Evolutionary conservation across 176 grass and related monocot genomes (phyloP).

Genomic region (Rhynchospora breviuscula): DNA sequence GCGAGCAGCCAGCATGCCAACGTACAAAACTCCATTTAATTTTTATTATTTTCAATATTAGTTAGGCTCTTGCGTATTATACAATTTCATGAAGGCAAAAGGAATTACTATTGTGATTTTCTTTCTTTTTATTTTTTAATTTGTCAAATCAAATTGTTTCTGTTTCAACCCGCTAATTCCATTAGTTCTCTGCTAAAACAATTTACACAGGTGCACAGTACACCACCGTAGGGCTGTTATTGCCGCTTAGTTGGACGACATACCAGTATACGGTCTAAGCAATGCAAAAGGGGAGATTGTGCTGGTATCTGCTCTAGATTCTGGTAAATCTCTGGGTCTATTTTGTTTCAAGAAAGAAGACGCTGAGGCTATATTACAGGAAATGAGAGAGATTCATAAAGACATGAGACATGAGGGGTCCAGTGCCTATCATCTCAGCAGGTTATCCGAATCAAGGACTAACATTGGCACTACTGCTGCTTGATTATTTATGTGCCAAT

Average conservation of each 20-base stretch:
- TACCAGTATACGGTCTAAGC: slow-evolving; percentile 21
- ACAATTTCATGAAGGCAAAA: not conserved
- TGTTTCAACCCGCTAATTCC: not conserved
- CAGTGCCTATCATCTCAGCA: too few species aligned
- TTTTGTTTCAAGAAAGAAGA: slow-evolving; percentile 31
- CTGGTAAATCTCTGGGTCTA: slow-evolving; percentile 8
- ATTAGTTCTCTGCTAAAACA: too few species aligned
- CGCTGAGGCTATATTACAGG: slow-evolving; percentile 12
- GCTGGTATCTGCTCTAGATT: not conserved
- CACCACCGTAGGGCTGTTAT: not conserved
- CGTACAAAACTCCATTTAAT: not conserved
- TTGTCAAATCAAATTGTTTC: not conserved
- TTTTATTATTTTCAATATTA: not conserved
- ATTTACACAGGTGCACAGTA: not conserved
- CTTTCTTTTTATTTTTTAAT: not conserved
- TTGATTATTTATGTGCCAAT: too few species aligned
- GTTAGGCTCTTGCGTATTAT: not conserved
- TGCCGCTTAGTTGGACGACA: slow-evolving; percentile 1
- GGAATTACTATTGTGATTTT: not conserved
- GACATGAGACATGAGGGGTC: not conserved
- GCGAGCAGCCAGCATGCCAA: not conserved
- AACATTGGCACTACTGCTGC: too few species aligned
- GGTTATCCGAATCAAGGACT: too few species aligned
- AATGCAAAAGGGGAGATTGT: not conserved
- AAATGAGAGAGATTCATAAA: slow-evolving; percentile 21